Evolutionary conservation across 495 filamentous ascomycete genomes (phyloP).

Genomic region (Aspergillus conjunctus): DNA sequence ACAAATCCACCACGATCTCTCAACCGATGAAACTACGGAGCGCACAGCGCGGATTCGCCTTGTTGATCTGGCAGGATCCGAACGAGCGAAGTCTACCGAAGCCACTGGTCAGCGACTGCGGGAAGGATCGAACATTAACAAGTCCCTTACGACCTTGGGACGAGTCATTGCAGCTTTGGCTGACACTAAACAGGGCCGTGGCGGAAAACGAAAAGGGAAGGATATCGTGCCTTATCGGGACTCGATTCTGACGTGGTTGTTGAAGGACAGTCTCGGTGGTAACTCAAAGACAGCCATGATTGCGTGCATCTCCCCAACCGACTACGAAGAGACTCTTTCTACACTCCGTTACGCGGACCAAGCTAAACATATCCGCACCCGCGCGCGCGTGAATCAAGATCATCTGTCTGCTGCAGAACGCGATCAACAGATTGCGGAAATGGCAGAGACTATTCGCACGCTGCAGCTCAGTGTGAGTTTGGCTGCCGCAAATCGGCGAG

Average conservation of each 20-base stretch:
- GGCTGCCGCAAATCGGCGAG: conserved; percentile 47
- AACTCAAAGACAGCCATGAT: conserved; percentile 99
- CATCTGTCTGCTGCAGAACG: conserved; percentile 82
- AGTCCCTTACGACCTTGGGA: conserved; percentile 92
- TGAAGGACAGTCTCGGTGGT: conserved; percentile 92
- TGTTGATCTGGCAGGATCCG: conserved; percentile 93
- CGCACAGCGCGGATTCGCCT: conserved; percentile 89
- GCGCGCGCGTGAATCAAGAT: conserved; percentile 94
- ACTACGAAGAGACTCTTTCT: conserved; percentile 96
- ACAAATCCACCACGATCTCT: conserved; percentile 92
- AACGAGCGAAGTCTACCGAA: conserved; percentile 93
- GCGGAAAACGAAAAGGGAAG: conserved; percentile 55
- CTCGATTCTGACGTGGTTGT: conserved; percentile 94
- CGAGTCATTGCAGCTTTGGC: conserved; percentile 96
- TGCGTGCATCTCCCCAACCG: conserved; percentile 89
- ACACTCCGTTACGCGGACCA: conserved; percentile 97
- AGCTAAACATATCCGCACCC: conserved; percentile 96
- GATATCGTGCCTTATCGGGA: conserved; percentile 92
- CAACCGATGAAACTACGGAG: conserved; percentile 94
- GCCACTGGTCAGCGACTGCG: conserved; percentile 87
- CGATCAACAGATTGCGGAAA: conserved; percentile 88
- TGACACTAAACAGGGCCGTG: conserved; percentile 67
- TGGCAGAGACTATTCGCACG: conserved; percentile 87
- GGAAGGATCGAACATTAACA: conserved; percentile 98
- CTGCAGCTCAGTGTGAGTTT: conserved; percentile 74